These are phyloP conservation scores for Fusarium albidum DNA, from an alignment of 2,329 filamentous ascomycete species.

Conservation along the genomic window DNA sequence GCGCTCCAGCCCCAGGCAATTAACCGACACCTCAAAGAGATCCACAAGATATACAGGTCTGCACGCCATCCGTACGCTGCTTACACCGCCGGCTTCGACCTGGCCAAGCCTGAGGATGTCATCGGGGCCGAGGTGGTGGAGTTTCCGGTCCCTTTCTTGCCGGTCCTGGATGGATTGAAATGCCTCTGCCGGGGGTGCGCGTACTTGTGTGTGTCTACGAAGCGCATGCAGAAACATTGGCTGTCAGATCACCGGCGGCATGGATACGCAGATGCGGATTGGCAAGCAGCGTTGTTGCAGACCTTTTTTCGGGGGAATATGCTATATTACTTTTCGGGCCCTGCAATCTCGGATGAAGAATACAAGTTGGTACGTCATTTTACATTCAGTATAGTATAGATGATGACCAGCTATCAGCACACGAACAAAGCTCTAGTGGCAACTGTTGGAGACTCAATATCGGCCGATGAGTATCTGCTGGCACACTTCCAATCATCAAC, in stretches of 20 bases:
- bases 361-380: too few species aligned
- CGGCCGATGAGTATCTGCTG: too few species aligned
- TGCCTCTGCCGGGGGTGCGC: slow-evolving; percentile 9
- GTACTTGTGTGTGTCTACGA: slow-evolving; percentile 24
- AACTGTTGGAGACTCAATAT: too few species aligned
- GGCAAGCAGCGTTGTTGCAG: slow-evolving; percentile 7
- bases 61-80: slow-evolving; percentile 15
- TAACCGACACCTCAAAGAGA: slow-evolving; percentile 23
- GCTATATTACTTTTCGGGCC: slow-evolving; percentile 19
- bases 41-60: slow-evolving; percentile 20
- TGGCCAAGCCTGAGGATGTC: slow-evolving; percentile 1
- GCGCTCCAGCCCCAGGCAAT: slow-evolving; percentile 20
- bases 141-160: slow-evolving; percentile 18
- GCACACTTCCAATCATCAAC: slow-evolving; percentile 6
- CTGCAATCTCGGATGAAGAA: not conserved
- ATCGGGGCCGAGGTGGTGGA: not conserved
- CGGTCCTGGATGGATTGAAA: slow-evolving; percentile 8
- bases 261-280: slow-evolving; percentile 8
- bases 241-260: slow-evolving; percentile 7
- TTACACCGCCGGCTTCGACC: slow-evolving; percentile 3
- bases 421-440: too few species aligned
- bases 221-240: slow-evolving; percentile 30
- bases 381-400: too few species aligned
- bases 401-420: not conserved
- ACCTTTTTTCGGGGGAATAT: slow-evolving; percentile 28